phyloP scores from a whole-genome alignment of 495 filamentous ascomycete species.

The Trichoderma parareesei region DNA sequence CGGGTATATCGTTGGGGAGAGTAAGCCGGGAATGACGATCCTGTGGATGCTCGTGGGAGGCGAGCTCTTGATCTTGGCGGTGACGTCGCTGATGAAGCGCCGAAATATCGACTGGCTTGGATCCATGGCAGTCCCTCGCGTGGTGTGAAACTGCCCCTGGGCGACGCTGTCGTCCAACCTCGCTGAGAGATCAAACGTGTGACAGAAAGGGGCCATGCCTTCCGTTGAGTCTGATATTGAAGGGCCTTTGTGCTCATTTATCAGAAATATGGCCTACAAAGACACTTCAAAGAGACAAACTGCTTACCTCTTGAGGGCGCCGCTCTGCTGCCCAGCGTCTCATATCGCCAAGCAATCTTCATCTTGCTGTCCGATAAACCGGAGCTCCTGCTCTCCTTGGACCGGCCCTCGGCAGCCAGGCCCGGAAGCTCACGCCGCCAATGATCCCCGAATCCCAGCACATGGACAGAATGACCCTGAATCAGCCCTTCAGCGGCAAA shows the following conservation, averaged over 20 bases:
- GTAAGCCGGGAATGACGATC: conserved; percentile 70
- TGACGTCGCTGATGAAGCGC: conserved; percentile 53
- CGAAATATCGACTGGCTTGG: conserved; percentile 48
- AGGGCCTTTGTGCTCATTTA: neutral
- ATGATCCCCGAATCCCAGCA: conserved; percentile 65
- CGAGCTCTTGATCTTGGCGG: conserved; percentile 47
- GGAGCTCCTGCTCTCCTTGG: conserved; percentile 20
- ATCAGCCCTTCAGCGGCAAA: conserved; percentile 91
- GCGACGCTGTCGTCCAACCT: conserved; percentile 2
- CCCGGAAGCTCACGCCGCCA: conserved; percentile 84
- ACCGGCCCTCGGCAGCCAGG: conserved; percentile 43
- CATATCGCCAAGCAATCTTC: conserved; percentile 99
- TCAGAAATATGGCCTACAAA: neutral
- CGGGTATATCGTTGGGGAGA: conserved; percentile 77
- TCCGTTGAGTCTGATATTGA: conserved; percentile 6
- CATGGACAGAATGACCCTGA: conserved; percentile 83
- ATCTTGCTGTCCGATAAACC: conserved; percentile 58
- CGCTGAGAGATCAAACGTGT: neutral
- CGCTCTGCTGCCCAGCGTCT: conserved; percentile 63
- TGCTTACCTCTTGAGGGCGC: conserved; percentile 44
- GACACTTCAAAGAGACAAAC: neutral
- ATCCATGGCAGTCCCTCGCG: neutral
- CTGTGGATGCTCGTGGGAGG: conserved; percentile 63
- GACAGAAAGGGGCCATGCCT: conserved; percentile 7
- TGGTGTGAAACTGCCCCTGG: conserved; percentile 9